Conservation (phyloP, 768 basidiomycete species). For the Xerocomellus amylosporus region DNA sequence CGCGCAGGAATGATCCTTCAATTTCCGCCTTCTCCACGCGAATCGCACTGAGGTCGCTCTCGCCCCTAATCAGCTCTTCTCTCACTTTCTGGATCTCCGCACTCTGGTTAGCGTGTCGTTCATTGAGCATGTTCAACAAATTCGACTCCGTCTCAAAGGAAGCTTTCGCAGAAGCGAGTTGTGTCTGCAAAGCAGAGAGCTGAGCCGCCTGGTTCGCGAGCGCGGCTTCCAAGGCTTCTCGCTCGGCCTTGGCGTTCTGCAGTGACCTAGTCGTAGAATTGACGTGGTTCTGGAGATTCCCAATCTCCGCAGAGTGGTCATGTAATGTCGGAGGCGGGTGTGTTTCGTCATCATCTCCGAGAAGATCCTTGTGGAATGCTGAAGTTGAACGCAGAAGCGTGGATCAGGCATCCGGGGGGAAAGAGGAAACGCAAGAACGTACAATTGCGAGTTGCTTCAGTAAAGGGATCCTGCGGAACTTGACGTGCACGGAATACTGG, state of each 20-base stretch:
- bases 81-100: constrained; percentile 68
- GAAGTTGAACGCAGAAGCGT: background rate
- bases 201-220: constrained; percentile 69
- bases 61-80: constrained; percentile 81
- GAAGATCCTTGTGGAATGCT: constrained; percentile 48
- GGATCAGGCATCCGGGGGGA: constrained; percentile 6
- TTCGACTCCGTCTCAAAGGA: constrained; percentile 84
- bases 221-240: constrained; percentile 59
- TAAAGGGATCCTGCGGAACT: constrained; percentile 49
- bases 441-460: constrained; percentile 30
- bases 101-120: constrained; percentile 64
- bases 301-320: constrained; percentile 81
- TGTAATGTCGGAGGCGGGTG: constrained; percentile 52
- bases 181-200: constrained; percentile 76
- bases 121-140: constrained; percentile 62
- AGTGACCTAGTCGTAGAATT: constrained; percentile 74
- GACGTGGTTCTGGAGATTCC: constrained; percentile 83
- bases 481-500: constrained; percentile 19
- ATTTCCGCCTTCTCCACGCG: constrained; percentile 89
- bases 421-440: background rate
- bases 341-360: constrained; percentile 65
- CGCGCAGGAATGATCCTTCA: constrained; percentile 79
- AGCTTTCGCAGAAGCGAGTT: constrained; percentile 78
- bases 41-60: constrained; percentile 88
- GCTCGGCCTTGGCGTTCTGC: constrained; percentile 62